These are phyloP conservation scores for Ustulina deusta DNA, from an alignment of 2,329 filamentous ascomycete genomes.

Conservation along the genomic window DNA sequence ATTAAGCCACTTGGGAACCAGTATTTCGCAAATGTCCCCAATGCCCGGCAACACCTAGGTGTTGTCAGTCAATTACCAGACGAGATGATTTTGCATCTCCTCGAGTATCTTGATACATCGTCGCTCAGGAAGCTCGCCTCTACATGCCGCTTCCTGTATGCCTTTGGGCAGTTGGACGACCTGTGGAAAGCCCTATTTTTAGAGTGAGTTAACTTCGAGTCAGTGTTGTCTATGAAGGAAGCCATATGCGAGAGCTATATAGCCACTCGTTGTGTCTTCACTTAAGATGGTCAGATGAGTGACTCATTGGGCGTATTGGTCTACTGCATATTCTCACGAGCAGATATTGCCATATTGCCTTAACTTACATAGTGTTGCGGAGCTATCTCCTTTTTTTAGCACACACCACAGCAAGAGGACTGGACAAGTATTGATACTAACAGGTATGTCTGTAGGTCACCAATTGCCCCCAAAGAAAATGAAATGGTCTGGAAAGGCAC, in stretches of 20 bases:
- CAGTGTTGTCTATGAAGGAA: constrained; percentile 22
- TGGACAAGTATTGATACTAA: constrained; percentile 11
- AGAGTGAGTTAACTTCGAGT: constrained; percentile 71
- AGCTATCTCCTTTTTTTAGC: background rate
- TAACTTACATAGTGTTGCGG: background rate
- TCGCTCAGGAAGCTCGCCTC: constrained; percentile 75
- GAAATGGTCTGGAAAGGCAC: constrained; percentile 79
- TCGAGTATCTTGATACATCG: constrained; percentile 78
- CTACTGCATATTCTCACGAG: background rate
- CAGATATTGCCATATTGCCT: background rate
- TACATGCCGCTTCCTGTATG: constrained; percentile 88
- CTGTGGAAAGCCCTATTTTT: constrained; percentile 89
- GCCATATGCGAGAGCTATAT: background rate
- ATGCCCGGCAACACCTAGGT: constrained; percentile 76
- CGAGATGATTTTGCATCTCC: constrained; percentile 78
- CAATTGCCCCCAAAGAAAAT: constrained; percentile 50
- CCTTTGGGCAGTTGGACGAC: constrained; percentile 85
- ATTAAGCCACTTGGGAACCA: constrained; percentile 91
- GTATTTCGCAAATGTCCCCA: constrained; percentile 72
- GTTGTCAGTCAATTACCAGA: constrained; percentile 78
- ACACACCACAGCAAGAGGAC: background rate
- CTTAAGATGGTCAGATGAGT: constrained; percentile 14
- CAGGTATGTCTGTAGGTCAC: constrained; percentile 46
- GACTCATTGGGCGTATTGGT: constrained; percentile 11
- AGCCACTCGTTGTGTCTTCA: background rate